Conservation (phyloP, 352 stramenopile species). For the Phytophthora sojae region DNA sequence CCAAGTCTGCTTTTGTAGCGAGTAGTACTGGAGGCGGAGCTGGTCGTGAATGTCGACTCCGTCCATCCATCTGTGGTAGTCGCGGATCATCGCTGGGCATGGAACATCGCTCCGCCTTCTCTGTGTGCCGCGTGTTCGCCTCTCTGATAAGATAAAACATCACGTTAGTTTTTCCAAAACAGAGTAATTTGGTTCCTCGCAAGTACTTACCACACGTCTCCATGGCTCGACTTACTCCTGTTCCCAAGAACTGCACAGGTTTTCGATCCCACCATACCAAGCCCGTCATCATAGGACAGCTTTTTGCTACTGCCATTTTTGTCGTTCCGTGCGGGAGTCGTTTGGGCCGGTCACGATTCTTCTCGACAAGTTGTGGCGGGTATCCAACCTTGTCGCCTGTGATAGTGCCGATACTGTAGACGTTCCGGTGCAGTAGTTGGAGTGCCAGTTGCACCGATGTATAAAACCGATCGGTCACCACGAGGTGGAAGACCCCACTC, state of each 20-base stretch:
- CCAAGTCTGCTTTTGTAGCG: constrained; percentile 1
- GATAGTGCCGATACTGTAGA: constrained; percentile 27
- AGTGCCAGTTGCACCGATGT: constrained; percentile 25
- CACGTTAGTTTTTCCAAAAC: background rate
- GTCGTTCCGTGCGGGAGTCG: background rate
- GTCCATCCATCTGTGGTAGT: background rate
- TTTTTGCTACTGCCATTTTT: constrained; percentile 5
- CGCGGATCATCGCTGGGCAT: constrained; percentile 1
- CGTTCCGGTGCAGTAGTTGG: constrained; percentile 18
- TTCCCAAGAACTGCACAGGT: background rate
- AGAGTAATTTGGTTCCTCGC: too few relatives aligned
- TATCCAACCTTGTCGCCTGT: constrained; percentile 1
- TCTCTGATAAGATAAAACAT: background rate
- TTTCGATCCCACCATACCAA: constrained; percentile 4
- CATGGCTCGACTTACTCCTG: constrained; percentile 6
- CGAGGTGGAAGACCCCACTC: constrained; percentile 2
- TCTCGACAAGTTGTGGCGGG: background rate
- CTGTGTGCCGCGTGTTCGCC: background rate
- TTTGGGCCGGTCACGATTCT: constrained; percentile 1
- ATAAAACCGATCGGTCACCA: constrained; percentile 31
- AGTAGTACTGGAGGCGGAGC: background rate
- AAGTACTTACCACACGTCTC: background rate
- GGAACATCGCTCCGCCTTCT: background rate
- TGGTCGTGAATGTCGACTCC: constrained; percentile 1
- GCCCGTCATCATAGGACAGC: constrained; percentile 9